Conservation (phyloP, 2,329 filamentous ascomycete species). For the Mycosphaerella sp. region DNA sequence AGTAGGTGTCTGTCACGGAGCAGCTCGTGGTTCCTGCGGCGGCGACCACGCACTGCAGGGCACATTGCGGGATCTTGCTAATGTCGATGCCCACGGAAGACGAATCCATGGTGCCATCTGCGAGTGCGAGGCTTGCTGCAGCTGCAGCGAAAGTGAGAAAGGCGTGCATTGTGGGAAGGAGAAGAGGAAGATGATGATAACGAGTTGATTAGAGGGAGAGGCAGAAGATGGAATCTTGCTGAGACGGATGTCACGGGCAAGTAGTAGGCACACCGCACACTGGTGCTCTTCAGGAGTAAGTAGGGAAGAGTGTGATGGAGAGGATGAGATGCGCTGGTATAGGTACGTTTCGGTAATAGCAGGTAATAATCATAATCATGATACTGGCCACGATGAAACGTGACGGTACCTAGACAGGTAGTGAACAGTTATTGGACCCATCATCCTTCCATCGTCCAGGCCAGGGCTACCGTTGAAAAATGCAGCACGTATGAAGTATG, state of each 20-base stretch:
- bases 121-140: neutral
- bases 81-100: neutral
- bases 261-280: too few relatives aligned
- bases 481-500: too few relatives aligned
- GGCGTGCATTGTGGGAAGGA: constrained; percentile 4
- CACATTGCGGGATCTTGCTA: constrained; percentile 12
- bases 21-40: constrained; percentile 47
- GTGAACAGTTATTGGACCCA: too few relatives aligned
- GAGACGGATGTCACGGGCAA: neutral
- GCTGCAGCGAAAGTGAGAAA: neutral
- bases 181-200: neutral
- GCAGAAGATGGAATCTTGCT: neutral
- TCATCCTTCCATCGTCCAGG: too few relatives aligned
- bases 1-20: constrained; percentile 41
- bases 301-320: too few relatives aligned
- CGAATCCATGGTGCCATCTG: constrained; percentile 2
- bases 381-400: too few relatives aligned
- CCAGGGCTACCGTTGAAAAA: too few relatives aligned
- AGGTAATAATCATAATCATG: too few relatives aligned
- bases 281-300: too few relatives aligned
- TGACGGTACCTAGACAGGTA: too few relatives aligned
- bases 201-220: neutral
- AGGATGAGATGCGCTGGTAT: too few relatives aligned
- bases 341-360: too few relatives aligned
- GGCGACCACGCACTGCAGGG: constrained; percentile 39